Evolutionary conservation across 306 rosid genomes (phyloP), one percentile per base, ranked within the genome.

Genomic region (Quercus dentata): DNA sequence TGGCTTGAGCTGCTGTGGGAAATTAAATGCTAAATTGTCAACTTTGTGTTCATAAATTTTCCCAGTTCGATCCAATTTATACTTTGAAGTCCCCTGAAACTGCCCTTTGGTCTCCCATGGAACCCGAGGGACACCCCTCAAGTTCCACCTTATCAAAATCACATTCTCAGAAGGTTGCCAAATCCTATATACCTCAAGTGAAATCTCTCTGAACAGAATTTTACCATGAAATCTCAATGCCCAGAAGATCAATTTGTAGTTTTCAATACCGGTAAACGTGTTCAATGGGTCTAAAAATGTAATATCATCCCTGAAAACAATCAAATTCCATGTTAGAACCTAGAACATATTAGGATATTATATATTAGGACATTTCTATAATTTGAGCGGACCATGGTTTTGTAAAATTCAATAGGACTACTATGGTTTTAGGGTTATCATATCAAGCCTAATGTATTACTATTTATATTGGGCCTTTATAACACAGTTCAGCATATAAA

Each of bases 121-220:
- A 74, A 95, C 97, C 20, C 99, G 51, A 17, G 99, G 99, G 65
- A 88, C 90, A 0, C 99, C 99, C 83, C 78, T 90, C 85, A 92
- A 79, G 84, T 91, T 95, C 99, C 99, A 95, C 78, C 97, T 88
- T 13, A 95, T 89, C 86, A 88, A 64, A 56, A 95, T 93, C 61
- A 88, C 92, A 79, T 92, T 95, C 91, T 92, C 95, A 17, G 97
- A 90, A 81, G 98, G 99, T 81, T 92, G 99, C 99, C 99, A 95
- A 77, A 92, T 89, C 86, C 94, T 78, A 74, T 79, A 88, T 2
- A 92, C 88, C 83, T 95, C 99, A 38, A 92, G 84, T n/a, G 86
- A 87, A 71, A 95, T 89, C 82, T 92, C 99, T 15, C 89, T 89
- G 83, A 95, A 92, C 78, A 95, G 78, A 73, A 95, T 85, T 74